Conservation (phyloP, 2,329 filamentous ascomycete genomes). For the Phaeosphaeriaceae sp. region DNA sequence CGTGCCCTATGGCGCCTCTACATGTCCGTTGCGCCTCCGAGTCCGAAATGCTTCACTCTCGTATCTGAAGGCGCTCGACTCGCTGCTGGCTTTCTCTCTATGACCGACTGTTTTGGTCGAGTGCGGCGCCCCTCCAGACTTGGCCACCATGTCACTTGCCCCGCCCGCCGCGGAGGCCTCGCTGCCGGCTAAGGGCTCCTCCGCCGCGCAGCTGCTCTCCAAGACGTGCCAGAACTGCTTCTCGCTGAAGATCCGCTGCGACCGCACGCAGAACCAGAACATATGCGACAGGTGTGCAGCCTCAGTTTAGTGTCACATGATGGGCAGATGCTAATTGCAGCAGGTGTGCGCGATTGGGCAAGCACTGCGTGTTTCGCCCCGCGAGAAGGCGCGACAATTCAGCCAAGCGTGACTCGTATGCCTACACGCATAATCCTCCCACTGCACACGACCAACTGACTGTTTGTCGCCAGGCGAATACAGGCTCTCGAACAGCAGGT, state of each 20-base stretch:
- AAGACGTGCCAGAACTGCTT: conserved; percentile 46
- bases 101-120: background rate
- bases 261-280: conserved; percentile 31
- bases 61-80: background rate
- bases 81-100: background rate
- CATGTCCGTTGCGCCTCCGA: background rate
- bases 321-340: background rate
- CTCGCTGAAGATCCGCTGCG: conserved; percentile 40
- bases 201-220: conserved; percentile 27
- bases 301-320: background rate
- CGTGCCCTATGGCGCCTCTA: background rate
- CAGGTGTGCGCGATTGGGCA: conserved; percentile 31
- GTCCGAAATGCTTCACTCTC: background rate
- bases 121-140: background rate
- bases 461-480: conserved; percentile 33
- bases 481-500: conserved; percentile 48
- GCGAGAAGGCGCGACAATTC: conserved; percentile 46
- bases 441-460: conserved; percentile 5
- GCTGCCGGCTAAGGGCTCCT: conserved; percentile 5
- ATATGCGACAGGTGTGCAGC: conserved; percentile 44
- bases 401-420: conserved; percentile 45
- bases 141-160: background rate
- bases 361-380: conserved; percentile 47
- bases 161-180: background rate
- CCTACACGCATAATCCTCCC: background rate